Percentiles rank a stretch among this genome's conserved stretches.
Conservation (phyloP, 192 early-diverging fungal genomes). For the Haplosporangium gracile region DNA sequence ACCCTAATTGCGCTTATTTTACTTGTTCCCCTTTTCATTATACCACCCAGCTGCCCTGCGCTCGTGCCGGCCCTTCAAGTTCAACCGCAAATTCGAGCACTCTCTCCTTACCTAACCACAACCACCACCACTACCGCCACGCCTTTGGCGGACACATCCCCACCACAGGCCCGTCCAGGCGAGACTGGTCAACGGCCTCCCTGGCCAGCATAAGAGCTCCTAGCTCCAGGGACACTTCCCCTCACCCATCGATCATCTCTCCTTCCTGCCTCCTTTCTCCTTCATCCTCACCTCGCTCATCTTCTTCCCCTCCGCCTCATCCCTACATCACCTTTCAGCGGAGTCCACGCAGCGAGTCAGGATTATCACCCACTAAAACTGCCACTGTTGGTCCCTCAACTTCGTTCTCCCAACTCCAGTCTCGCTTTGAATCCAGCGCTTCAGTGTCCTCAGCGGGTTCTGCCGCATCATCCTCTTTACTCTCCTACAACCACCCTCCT, state of each 20-base stretch:
- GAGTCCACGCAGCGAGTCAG: not conserved
- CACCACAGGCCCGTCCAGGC: slow-evolving; percentile 21
- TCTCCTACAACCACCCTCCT: not conserved
- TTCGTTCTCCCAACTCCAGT: not conserved
- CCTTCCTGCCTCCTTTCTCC: not conserved
- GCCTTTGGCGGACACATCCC: not conserved
- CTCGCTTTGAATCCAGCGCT: slow-evolving; percentile 1
- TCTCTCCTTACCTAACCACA: not conserved
- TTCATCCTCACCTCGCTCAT: not conserved
- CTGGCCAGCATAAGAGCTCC: slow-evolving; percentile 17
- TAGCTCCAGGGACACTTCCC: slow-evolving; percentile 8
- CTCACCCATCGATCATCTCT: not conserved
- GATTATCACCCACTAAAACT: not conserved
- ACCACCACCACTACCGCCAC: not conserved
- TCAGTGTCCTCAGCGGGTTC: not conserved
- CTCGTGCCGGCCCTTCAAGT: not conserved
- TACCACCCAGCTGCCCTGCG: not conserved
- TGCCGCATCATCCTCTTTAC: not conserved
- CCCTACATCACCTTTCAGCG: not conserved
- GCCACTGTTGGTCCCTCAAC: not conserved
- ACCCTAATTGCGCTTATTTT: too few species aligned
- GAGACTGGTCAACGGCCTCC: slow-evolving; percentile 12
- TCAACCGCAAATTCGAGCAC: not conserved
- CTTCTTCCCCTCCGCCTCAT: slow-evolving; percentile 5
- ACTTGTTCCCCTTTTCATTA: not conserved